Evolutionary conservation across 768 basidiomycete genomes (phyloP).

Genomic region (Psilocybe cubensis): DNA sequence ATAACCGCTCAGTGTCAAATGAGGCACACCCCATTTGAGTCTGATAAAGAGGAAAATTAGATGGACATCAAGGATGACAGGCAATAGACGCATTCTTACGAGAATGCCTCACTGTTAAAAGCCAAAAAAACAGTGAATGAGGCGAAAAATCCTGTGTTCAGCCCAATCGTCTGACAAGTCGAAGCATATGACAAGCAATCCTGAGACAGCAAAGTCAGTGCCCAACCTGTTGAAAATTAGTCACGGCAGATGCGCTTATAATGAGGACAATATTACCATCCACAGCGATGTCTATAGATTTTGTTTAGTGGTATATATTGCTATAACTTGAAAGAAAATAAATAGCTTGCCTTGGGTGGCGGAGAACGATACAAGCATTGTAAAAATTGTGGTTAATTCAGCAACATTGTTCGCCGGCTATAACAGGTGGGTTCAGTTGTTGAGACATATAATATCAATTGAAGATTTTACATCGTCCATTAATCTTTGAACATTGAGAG

Average conservation of each 20-base stretch:
- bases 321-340: neutral
- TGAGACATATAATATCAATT: conserved; percentile 2
- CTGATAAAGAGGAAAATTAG: conserved; percentile 34
- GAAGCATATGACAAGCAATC: conserved; percentile 96
- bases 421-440: conserved; percentile 14
- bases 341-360: conserved; percentile 85
- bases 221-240: conserved; percentile 59
- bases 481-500: conserved; percentile 71
- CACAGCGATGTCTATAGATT: conserved; percentile 85
- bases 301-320: neutral
- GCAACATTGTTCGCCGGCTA: conserved; percentile 83
- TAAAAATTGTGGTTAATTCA: conserved; percentile 83
- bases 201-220: conserved; percentile 83
- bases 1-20: conserved; percentile 75
- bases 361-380: conserved; percentile 89
- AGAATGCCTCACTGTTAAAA: conserved; percentile 92
- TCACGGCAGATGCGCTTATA: neutral
- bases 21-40: conserved; percentile 76
- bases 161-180: conserved; percentile 96
- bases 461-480: conserved; percentile 67
- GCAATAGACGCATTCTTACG: conserved; percentile 49
- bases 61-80: neutral
- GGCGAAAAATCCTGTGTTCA: conserved; percentile 94
- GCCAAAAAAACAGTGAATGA: conserved; percentile 98
- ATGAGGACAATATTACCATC: conserved; percentile 65